Evolutionary conservation across 83 land plant genomes (phyloP).

Genomic region (Diphasiastrum complanatum): DNA sequence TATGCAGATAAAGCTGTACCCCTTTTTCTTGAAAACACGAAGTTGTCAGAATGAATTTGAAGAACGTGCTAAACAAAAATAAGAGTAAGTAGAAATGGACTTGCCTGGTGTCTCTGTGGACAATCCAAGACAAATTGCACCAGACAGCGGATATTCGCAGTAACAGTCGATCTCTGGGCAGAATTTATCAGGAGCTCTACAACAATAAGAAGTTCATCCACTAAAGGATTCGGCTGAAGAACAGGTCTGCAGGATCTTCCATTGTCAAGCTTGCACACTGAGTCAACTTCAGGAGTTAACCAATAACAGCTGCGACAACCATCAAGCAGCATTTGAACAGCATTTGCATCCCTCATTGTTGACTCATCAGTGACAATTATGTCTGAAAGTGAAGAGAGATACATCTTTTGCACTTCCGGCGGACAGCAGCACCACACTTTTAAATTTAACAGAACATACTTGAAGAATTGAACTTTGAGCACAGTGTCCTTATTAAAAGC

Average conservation of each 20-base stretch:
- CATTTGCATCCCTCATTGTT: slow-evolving; percentile 8
- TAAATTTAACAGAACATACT: too few relatives aligned
- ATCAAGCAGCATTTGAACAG: slow-evolving; percentile 7
- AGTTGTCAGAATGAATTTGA: too few relatives aligned
- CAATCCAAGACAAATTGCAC: too few relatives aligned
- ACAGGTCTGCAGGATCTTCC: not conserved
- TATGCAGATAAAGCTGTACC: too few relatives aligned
- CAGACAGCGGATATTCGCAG: not conserved
- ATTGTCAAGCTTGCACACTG: not conserved
- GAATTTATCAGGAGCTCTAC: not conserved
- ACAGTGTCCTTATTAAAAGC: too few relatives aligned
- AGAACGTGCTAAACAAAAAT: too few relatives aligned
- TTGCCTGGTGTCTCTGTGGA: too few relatives aligned
- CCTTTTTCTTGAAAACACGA: too few relatives aligned
- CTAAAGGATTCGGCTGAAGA: not conserved
- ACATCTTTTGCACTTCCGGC: slow-evolving; percentile 5
- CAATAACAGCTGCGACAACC: slow-evolving; percentile 5
- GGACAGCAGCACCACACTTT: too few relatives aligned
- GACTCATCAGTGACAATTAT: slow-evolving; percentile 3
- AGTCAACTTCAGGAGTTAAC: not conserved
- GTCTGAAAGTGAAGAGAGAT: slow-evolving; percentile 7
- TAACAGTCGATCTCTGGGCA: not conserved
- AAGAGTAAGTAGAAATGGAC: too few relatives aligned
- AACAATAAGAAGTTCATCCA: slow-evolving; percentile 1
- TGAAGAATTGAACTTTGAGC: too few relatives aligned